A percentile compares a stretch with the other conserved stretches of the same genome.
Evolutionary conservation across 805 yeast genomes (phyloP).

Genomic region (Nakazawaea peltata): DNA sequence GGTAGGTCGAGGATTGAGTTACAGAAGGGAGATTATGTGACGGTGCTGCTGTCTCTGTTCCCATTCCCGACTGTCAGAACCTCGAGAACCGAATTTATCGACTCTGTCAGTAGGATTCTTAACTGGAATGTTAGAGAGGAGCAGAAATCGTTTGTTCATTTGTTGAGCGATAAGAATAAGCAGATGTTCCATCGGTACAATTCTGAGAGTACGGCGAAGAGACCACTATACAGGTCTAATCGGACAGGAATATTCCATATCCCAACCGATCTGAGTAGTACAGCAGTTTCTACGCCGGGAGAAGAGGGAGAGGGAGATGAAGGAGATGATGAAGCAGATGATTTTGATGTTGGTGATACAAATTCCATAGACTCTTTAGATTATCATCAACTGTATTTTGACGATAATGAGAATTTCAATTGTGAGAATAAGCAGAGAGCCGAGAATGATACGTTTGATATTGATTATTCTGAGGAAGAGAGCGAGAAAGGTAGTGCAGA

Average conservation of each 20-base stretch:
- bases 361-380: constrained; percentile 10
- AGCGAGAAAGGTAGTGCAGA: too few relatives aligned
- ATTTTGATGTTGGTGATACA: constrained; percentile 12
- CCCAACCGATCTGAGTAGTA: too few relatives aligned
- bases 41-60: constrained; percentile 77
- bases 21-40: constrained; percentile 74
- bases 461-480: constrained; percentile 19
- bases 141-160: constrained; percentile 71
- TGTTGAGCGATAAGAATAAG: constrained; percentile 49
- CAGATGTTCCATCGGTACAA: constrained; percentile 26
- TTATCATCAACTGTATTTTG: constrained; percentile 11
- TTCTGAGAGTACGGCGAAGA: constrained; percentile 15
- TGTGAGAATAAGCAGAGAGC: background rate
- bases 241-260: too few relatives aligned
- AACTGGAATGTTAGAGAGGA: constrained; percentile 92
- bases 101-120: constrained; percentile 74
- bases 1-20: constrained; percentile 85
- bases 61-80: constrained; percentile 91
- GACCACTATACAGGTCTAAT: constrained; percentile 13
- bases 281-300: too few relatives aligned
- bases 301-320: constrained; percentile 2
- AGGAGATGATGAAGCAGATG: constrained; percentile 8
- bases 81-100: constrained; percentile 69
- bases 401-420: constrained; percentile 10
- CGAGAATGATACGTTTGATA: constrained; percentile 18